Conservation (phyloP, 2,329 filamentous ascomycete species). For the Beauveria caledonica region DNA sequence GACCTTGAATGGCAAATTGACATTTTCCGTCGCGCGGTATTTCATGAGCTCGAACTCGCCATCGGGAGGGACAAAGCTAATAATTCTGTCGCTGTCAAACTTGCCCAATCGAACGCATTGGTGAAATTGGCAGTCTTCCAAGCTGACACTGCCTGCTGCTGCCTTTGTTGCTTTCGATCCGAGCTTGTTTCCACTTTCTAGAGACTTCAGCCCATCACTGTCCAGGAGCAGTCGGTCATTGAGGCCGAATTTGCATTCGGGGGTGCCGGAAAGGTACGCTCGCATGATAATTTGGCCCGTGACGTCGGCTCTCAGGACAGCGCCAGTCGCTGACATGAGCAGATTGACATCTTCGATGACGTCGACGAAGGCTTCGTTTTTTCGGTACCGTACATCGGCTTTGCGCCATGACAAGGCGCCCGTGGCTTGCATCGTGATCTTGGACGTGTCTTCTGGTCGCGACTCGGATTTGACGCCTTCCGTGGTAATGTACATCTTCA, state of each 20-base stretch:
- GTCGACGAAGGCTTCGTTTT: constrained; percentile 98
- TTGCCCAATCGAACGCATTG: constrained; percentile 97
- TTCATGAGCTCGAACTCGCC: constrained; percentile 99
- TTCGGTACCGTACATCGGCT: constrained; percentile 96
- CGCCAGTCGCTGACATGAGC: constrained; percentile 96
- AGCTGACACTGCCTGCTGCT: constrained; percentile 85
- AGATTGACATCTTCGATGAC: constrained; percentile 99
- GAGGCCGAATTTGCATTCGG: constrained; percentile 97
- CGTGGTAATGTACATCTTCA: constrained; percentile 99
- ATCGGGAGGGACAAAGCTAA: constrained; percentile 93
- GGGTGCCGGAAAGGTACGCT: constrained; percentile 90
- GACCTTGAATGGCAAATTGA: constrained; percentile 97
- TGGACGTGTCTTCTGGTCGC: constrained; percentile 83
- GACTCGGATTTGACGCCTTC: constrained; percentile 93
- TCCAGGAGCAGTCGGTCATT: constrained; percentile 95
- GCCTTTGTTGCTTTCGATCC: constrained; percentile 89
- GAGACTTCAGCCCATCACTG: constrained; percentile 54
- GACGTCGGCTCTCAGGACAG: constrained; percentile 89
- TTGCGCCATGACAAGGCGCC: constrained; percentile 95
- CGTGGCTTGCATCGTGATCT: constrained; percentile 98
- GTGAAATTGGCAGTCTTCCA: constrained; percentile 98
- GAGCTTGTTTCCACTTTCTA: constrained; percentile 67
- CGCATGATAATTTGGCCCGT: constrained; percentile 98
- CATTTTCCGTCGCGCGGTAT: constrained; percentile 95
- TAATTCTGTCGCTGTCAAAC: constrained; percentile 93